Evolutionary conservation across 805 yeast species (phyloP), one percentile per base, ranked within the genome.

Genomic region (Hanseniaspora pseudoguilliermondii): DNA sequence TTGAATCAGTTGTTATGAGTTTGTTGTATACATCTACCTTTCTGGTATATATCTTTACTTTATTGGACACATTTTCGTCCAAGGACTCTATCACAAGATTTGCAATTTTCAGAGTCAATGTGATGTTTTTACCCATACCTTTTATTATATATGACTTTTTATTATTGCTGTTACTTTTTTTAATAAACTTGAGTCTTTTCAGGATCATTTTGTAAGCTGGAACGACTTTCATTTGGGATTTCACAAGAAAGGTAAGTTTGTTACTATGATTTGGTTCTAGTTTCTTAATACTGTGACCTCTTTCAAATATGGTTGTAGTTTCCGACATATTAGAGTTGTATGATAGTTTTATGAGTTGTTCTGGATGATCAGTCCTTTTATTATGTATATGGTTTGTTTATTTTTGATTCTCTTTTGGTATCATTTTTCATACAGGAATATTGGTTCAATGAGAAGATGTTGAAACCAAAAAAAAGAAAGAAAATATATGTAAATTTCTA

Each of bases 261-360:
- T 23, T 13, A 9, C n/a, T 36, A 82, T 73, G 56, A 84, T 71
- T 61, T 82, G 85, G n/a, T 65, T 69, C 2, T 93, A 95, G 5
- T 89, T 85, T 2, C 95, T 72, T 68, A 88, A 91, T 35, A 89
- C 75, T 67, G 90, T 89, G 84, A 87, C 82, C 61, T 85, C 83
- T 2, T 95, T 86, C 77, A 10, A 71, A 62, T 27, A 59, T 62
- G 6, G 75, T 72, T 9, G 16, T 23, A 20, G 43, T 20, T 32
- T 32, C 35, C 13, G 15, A 38, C 18, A 38, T 38, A 9, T 3
- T 38, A 38, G 2, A 16, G 21, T 20, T 38, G 8, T 38, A 9
- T n/a, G 41, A 38, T 9, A 13, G 8, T 15, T 38, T 6, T 38
- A 38, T n/a, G n/a, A 38, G 13, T 5, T 38, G 7, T n/a, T 38